Conservation (phyloP, 208 protist species). For the Cochliopodium minus region DNA sequence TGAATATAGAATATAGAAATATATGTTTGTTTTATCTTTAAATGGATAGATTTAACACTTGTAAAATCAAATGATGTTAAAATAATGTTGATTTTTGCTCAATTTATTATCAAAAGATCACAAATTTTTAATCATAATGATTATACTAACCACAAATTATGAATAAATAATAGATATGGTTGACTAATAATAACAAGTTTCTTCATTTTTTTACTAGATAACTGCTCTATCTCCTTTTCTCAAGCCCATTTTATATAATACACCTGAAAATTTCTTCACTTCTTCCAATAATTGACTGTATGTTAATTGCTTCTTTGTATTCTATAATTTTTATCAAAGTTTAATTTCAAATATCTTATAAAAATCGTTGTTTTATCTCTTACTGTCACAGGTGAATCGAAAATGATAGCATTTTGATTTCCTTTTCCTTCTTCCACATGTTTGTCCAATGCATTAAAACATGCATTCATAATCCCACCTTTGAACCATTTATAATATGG, state of each 20-base stretch:
- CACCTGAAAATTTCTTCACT: background rate
- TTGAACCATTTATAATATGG: slow-evolving; percentile 54
- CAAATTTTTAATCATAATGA: no score
- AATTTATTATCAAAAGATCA: no score
- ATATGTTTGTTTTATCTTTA: no score
- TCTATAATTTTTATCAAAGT: background rate
- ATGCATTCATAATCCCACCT: slow-evolving; percentile 48
- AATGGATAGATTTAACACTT: no score
- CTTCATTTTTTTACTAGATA: no score
- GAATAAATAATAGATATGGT: no score
- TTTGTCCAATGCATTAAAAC: slow-evolving; percentile 69
- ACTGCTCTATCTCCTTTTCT: background rate
- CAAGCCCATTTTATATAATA: background rate
- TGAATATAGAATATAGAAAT: no score
- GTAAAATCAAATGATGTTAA: no score
- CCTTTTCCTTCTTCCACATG: background rate
- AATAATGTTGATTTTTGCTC: no score
- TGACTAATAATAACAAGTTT: no score
- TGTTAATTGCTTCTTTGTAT: background rate
- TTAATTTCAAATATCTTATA: background rate
- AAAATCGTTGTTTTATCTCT: background rate
- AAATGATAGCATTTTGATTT: background rate
- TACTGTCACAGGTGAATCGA: background rate
- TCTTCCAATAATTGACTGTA: background rate
- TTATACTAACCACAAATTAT: no score